Evolutionary conservation across 768 basidiomycete genomes (phyloP).

Genomic region (Xerocomus brunneocitrinus): DNA sequence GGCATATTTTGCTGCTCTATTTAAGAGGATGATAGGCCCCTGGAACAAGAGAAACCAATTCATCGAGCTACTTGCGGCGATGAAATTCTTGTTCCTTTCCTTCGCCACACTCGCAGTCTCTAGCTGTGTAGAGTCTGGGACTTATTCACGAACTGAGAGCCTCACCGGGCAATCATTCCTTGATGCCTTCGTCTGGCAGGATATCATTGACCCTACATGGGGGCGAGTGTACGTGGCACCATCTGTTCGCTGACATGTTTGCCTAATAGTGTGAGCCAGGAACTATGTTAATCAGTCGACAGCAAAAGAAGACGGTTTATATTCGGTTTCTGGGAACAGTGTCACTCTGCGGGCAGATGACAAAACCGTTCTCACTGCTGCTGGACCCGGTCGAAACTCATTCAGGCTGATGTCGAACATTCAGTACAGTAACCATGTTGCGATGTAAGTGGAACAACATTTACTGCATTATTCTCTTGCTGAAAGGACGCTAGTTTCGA

Average conservation of each 20-base stretch:
- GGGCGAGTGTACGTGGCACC: constrained; percentile 27
- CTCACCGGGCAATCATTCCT: constrained; percentile 51
- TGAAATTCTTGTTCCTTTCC: constrained; percentile 2
- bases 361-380: constrained; percentile 27
- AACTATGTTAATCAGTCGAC: constrained; percentile 45
- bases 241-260: neutral
- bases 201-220: constrained; percentile 32
- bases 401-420: constrained; percentile 32
- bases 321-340: constrained; percentile 44
- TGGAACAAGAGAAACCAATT: neutral
- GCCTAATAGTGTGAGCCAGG: constrained; percentile 16
- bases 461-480: neutral
- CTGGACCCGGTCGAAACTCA: constrained; percentile 33
- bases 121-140: constrained; percentile 31
- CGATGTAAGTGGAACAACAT: constrained; percentile 19
- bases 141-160: constrained; percentile 43
- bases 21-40: constrained; percentile 9
- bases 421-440: constrained; percentile 31
- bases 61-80: neutral
- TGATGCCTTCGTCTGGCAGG: constrained; percentile 25
- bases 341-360: constrained; percentile 32
- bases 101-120: constrained; percentile 8
- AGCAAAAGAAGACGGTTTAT: constrained; percentile 52
- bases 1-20: neutral
- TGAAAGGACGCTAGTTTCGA: constrained; percentile 25